Conservation (phyloP, 306 rosid genomes). For the Gastrolobium villosum region DNA sequence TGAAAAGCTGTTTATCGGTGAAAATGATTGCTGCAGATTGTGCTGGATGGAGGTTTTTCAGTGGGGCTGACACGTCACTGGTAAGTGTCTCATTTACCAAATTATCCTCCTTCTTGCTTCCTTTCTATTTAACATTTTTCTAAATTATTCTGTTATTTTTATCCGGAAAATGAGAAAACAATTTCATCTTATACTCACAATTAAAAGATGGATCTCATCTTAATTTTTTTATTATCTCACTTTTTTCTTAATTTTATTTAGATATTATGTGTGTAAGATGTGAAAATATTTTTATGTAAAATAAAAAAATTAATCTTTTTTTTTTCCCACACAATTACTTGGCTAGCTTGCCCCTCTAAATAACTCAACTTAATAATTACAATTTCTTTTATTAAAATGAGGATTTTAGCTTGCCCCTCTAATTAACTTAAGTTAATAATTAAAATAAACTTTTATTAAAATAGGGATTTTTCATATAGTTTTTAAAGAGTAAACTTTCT, state of each 20-base stretch:
- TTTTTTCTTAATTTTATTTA: neutral
- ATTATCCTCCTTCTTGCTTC: slow-evolving; percentile 35
- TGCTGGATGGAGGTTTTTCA: slow-evolving; percentile 75
- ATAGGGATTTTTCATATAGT: neutral
- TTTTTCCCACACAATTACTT: neutral
- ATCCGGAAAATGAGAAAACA: no score
- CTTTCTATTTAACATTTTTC: neutral
- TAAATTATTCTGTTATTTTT: no score
- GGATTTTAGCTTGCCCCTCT: neutral
- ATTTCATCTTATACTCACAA: no score
- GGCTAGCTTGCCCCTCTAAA: neutral
- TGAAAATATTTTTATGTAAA: no score
- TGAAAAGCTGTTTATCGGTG: neutral
- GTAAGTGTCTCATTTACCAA: slow-evolving; percentile 61
- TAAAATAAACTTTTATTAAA: neutral
- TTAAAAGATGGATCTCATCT: no score
- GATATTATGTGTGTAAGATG: no score
- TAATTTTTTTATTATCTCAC: no score
- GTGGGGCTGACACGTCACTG: slow-evolving; percentile 69
- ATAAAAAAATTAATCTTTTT: no score
- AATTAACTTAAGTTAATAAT: no score
- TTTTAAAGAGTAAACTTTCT: neutral
- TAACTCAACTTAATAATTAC: neutral
- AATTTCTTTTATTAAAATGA: neutral
- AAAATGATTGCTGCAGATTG: slow-evolving; percentile 68